Conservation (phyloP, 352 stramenopile species). For the Pythium oligandrum region DNA sequence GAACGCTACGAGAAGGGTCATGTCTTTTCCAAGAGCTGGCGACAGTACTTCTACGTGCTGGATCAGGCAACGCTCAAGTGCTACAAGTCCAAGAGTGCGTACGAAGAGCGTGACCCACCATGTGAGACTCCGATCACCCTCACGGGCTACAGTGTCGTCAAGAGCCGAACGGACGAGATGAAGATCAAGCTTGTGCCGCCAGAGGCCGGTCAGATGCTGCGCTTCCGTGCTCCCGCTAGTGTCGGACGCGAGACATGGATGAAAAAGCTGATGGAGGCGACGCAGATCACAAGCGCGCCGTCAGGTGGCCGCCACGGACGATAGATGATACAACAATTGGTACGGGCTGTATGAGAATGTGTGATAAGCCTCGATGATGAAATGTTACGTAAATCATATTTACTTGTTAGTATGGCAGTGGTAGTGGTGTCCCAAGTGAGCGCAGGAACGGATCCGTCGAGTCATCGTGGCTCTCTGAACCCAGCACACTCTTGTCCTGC, state of each 20-base stretch:
- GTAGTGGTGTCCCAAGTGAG: slow-evolving; percentile 14
- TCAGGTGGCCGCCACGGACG: neutral
- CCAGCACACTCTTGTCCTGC: neutral
- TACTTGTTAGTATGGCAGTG: neutral
- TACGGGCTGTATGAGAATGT: too few species aligned
- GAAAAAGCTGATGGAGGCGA: slow-evolving; percentile 67
- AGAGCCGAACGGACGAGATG: slow-evolving; percentile 70
- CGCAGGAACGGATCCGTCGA: slow-evolving; percentile 6
- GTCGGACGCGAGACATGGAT: slow-evolving; percentile 75
- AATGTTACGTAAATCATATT: too few species aligned
- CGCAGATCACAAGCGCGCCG: slow-evolving; percentile 31
- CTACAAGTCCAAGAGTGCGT: slow-evolving; percentile 72
- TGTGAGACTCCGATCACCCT: slow-evolving; percentile 48
- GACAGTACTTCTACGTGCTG: slow-evolving; percentile 74
- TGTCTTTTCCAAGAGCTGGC: slow-evolving; percentile 70
- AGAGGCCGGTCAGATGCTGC: slow-evolving; percentile 61
- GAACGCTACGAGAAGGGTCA: slow-evolving; percentile 73
- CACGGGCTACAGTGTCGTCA: slow-evolving; percentile 63
- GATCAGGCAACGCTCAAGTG: slow-evolving; percentile 62
- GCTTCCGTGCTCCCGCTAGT: slow-evolving; percentile 65
- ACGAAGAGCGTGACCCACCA: slow-evolving; percentile 51
- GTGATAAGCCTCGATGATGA: too few species aligned
- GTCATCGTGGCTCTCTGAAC: neutral
- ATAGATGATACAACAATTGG: neutral
- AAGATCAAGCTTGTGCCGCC: slow-evolving; percentile 78